Evolutionary conservation across 306 rosid species (phyloP), one percentile per base, ranked within the genome.

Genomic region (Fragaria nilgerrensis): DNA sequence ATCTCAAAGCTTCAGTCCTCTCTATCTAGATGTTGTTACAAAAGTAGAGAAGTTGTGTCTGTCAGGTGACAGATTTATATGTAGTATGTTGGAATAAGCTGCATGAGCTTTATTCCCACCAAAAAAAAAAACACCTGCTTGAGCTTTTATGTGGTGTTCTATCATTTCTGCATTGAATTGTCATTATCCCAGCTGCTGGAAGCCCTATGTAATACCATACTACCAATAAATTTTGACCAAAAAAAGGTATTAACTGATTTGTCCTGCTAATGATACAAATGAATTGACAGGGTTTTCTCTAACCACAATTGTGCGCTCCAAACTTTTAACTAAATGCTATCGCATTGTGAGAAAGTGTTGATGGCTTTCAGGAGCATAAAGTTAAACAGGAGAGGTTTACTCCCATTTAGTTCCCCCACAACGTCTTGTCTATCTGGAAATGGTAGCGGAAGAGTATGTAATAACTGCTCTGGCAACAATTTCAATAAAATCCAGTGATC

Each of bases 1-100:
- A 20, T 87, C 96, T 41, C 69, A 93, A 71, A 95, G 92, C 78
- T 92, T 89, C 80, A 63, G 80, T 52, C 93, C 97, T 75, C 90
- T 94, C 68, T 81, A 85, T 70, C 85, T 87, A 19, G 89, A 86
- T 44, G 90, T 49, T 2, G 95, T 92, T 15, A 84, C 85, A 59
- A 89, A 89, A 80, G 89, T 93, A 1, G 97, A 92, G 87, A 89
- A 90, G 84, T 77, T 95, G 23, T 68, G 77, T 70, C 80, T 79
- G 58, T 81, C 86, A 8, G 90, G 82, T 74, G 97, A 87, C 71
- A 86, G 72, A 72, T 94, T 88, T 82, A 76, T 68, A 65, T 94
- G 98, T 84, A 80, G 87, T 82, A 76, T 92, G 80, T 88, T 92
- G 62, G 84, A 83, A 32, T 83, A 65, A 69, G 75, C 34, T 6